Evolutionary conservation across 768 basidiomycete genomes (phyloP).

Genomic region (Termitomyces sp.): DNA sequence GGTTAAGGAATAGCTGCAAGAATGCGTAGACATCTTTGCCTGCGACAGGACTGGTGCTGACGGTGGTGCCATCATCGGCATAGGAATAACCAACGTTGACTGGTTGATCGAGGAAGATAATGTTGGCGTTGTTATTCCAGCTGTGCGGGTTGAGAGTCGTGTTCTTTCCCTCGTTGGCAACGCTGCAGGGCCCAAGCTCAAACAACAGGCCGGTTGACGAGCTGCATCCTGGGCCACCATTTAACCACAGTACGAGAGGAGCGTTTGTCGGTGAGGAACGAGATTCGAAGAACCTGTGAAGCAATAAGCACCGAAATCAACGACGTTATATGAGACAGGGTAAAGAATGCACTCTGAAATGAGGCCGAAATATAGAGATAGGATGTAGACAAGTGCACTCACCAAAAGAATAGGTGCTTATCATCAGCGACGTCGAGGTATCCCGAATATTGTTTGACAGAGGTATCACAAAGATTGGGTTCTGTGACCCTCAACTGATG

Average conservation of each 20-base stretch:
- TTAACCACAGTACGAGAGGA: slow-evolving; percentile 89
- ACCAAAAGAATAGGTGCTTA: slow-evolving; percentile 89
- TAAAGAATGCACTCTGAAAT: neutral
- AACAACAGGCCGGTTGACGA: slow-evolving; percentile 84
- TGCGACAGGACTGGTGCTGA: slow-evolving; percentile 78
- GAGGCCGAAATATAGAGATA: neutral
- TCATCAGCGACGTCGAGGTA: slow-evolving; percentile 78
- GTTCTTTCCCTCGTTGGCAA: slow-evolving; percentile 65
- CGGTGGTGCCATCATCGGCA: slow-evolving; percentile 63
- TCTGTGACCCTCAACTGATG: slow-evolving; percentile 60
- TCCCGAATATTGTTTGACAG: slow-evolving; percentile 78
- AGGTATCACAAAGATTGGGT: slow-evolving; percentile 71
- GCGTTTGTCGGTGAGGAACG: slow-evolving; percentile 67
- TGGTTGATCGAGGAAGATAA: slow-evolving; percentile 78
- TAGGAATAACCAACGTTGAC: slow-evolving; percentile 91
- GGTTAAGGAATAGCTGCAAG: slow-evolving; percentile 72
- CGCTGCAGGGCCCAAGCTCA: slow-evolving; percentile 85
- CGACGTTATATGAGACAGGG: no score
- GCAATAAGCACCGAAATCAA: neutral
- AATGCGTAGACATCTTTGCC: slow-evolving; percentile 89
- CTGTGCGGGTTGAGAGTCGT: slow-evolving; percentile 71
- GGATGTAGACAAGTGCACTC: slow-evolving; percentile 12
- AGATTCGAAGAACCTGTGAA: slow-evolving; percentile 81
- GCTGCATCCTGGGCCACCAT: slow-evolving; percentile 71
- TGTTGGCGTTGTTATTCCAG: slow-evolving; percentile 81